Evolutionary conservation across 2,329 filamentous ascomycete species (phyloP).

Genomic region (Aspergillus vadensis): DNA sequence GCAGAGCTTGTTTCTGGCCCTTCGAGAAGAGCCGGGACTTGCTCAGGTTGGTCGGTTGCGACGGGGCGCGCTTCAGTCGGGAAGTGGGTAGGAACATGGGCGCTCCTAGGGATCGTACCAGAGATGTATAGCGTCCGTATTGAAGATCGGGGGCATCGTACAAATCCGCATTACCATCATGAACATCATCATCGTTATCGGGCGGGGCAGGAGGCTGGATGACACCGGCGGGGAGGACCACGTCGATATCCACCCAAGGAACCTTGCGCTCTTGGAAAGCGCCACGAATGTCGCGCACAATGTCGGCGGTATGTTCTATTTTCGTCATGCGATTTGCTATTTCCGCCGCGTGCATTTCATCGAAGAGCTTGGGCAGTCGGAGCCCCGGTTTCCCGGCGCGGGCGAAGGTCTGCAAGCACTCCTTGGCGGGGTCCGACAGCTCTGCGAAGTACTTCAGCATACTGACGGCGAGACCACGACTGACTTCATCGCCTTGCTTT

Average conservation of each 20-base stretch:
- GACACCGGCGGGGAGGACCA: slow-evolving; percentile 77
- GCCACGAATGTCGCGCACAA: slow-evolving; percentile 71
- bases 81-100: slow-evolving; percentile 85
- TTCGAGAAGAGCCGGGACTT: slow-evolving; percentile 75
- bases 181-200: slow-evolving; percentile 64
- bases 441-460: slow-evolving; percentile 94
- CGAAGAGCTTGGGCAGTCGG: slow-evolving; percentile 71
- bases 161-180: slow-evolving; percentile 57
- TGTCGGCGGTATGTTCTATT: slow-evolving; percentile 73
- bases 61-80: slow-evolving; percentile 80
- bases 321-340: slow-evolving; percentile 81
- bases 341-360: slow-evolving; percentile 89
- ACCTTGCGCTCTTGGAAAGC: slow-evolving; percentile 80
- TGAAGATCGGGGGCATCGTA: slow-evolving; percentile 48
- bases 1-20: slow-evolving; percentile 79
- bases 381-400: slow-evolving; percentile 59
- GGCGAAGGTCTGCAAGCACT: slow-evolving; percentile 61
- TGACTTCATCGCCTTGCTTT: slow-evolving; percentile 92
- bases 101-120: slow-evolving; percentile 79
- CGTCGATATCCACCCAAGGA: slow-evolving; percentile 82
- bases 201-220: slow-evolving; percentile 65
- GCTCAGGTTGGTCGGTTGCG: slow-evolving; percentile 78
- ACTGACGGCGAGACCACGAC: slow-evolving; percentile 86
- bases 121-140: slow-evolving; percentile 74
- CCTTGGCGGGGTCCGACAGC: slow-evolving; percentile 74